Conservation (phyloP, 2,329 filamentous ascomycete species). For the Ceratocystis colombiana region DNA sequence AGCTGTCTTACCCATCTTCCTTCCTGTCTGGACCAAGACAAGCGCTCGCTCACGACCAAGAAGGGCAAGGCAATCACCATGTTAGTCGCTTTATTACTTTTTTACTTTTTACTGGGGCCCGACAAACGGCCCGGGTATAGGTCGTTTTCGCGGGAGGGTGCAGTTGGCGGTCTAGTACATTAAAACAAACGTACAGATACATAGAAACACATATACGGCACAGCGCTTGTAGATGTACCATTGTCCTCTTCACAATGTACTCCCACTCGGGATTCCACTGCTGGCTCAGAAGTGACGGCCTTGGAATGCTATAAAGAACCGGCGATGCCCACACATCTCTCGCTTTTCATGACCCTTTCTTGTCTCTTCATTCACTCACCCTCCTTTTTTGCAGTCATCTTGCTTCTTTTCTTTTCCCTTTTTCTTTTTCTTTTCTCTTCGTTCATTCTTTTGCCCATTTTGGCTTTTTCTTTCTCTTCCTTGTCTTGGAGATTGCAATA, state of each 20-base stretch:
- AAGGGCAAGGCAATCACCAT: not conserved
- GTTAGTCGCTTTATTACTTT: not conserved
- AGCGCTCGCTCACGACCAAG: not conserved
- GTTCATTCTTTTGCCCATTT: conserved; percentile 13
- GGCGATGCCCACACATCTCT: conserved; percentile 7
- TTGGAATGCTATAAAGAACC: conserved; percentile 23
- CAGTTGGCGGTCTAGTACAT: not conserved
- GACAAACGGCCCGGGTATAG: not conserved
- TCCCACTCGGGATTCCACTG: conserved; percentile 1
- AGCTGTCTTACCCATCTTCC: conserved; percentile 3
- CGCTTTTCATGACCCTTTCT: not conserved
- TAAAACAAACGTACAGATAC: not conserved
- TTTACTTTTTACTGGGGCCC: not conserved
- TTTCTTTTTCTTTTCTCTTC: not conserved
- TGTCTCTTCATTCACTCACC: not conserved
- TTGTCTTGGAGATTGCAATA: not conserved
- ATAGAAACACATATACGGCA: not conserved
- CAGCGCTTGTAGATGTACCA: not conserved
- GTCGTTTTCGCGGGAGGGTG: not conserved
- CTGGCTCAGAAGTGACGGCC: not conserved
- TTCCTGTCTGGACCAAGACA: not conserved
- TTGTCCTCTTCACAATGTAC: not conserved
- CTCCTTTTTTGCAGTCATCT: conserved; percentile 11
- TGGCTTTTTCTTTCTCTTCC: conserved; percentile 11
- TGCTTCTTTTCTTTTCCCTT: conserved; percentile 18